Evolutionary conservation across 2,329 filamentous ascomycete genomes (phyloP).

Genomic region (Cladosporium sp.): DNA sequence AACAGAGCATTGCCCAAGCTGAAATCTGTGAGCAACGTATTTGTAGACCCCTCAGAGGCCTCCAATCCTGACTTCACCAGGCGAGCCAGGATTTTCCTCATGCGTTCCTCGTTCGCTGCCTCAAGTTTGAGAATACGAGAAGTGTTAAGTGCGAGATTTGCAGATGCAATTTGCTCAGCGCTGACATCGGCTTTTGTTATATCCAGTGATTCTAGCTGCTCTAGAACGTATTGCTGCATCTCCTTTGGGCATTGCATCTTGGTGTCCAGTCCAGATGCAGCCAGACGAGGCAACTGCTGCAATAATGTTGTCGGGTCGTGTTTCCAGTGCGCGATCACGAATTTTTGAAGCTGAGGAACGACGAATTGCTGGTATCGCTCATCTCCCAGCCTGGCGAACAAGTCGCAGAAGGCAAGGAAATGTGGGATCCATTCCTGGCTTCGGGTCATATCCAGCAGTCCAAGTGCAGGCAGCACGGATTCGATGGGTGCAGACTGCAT

Average conservation of each 20-base stretch:
- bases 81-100: not conserved
- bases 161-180: slow-evolving; percentile 6
- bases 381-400: slow-evolving; percentile 71
- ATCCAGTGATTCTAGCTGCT: slow-evolving; percentile 10
- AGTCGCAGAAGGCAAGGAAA: slow-evolving; percentile 84
- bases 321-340: slow-evolving; percentile 72
- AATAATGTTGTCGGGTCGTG: slow-evolving; percentile 6
- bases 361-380: slow-evolving; percentile 78
- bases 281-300: slow-evolving; percentile 16
- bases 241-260: slow-evolving; percentile 17
- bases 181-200: not conserved
- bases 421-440: slow-evolving; percentile 65
- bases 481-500: slow-evolving; percentile 80
- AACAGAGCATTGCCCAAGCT: slow-evolving; percentile 13
- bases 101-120: not conserved
- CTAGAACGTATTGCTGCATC: slow-evolving; percentile 15
- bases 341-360: slow-evolving; percentile 80
- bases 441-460: slow-evolving; percentile 64
- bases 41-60: not conserved
- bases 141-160: slow-evolving; percentile 11
- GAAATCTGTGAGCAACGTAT: slow-evolving; percentile 9
- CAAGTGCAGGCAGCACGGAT: slow-evolving; percentile 69
- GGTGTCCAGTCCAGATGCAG: slow-evolving; percentile 1
- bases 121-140: slow-evolving; percentile 11
- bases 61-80: slow-evolving; percentile 8